These are phyloP conservation scores for Geosmithia flava DNA, from an alignment of 2,329 filamentous ascomycete genomes.

Conservation along the genomic window DNA sequence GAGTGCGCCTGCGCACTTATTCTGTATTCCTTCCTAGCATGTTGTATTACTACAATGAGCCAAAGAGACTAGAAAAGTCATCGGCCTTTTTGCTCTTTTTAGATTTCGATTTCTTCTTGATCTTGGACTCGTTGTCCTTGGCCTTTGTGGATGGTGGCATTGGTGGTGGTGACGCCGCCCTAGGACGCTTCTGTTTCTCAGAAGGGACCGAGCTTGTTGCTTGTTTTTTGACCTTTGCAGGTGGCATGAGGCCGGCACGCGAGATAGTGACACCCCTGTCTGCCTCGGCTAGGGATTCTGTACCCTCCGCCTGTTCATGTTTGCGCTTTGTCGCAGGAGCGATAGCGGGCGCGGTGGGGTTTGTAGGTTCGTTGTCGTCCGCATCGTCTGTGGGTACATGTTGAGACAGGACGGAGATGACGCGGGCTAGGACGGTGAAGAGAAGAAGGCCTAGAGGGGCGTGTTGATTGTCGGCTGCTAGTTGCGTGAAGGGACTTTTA, in stretches of 20 bases:
- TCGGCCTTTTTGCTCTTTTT: conserved; percentile 46
- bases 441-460: conserved; percentile 59
- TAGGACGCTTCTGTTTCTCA: background rate
- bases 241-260: conserved; percentile 3
- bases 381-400: conserved; percentile 13
- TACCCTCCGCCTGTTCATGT: background rate
- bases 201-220: conserved; percentile 21
- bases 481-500: conserved; percentile 50
- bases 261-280: conserved; percentile 18
- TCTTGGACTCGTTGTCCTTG: conserved; percentile 1
- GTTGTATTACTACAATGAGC: conserved; percentile 25
- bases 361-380: background rate
- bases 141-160: background rate
- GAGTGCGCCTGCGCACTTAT: no score
- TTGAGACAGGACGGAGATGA: conserved; percentile 30
- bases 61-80: conserved; percentile 64
- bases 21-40: no score
- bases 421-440: conserved; percentile 48
- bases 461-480: conserved; percentile 62
- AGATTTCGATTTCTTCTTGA: conserved; percentile 35
- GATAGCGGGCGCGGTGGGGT: background rate
- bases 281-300: background rate
- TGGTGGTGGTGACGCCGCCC: background rate
- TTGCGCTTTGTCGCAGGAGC: background rate
- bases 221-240: background rate